phyloP scores from a whole-genome alignment of 176 grass and related monocot genomes.

The Microstegium vimineum region DNA sequence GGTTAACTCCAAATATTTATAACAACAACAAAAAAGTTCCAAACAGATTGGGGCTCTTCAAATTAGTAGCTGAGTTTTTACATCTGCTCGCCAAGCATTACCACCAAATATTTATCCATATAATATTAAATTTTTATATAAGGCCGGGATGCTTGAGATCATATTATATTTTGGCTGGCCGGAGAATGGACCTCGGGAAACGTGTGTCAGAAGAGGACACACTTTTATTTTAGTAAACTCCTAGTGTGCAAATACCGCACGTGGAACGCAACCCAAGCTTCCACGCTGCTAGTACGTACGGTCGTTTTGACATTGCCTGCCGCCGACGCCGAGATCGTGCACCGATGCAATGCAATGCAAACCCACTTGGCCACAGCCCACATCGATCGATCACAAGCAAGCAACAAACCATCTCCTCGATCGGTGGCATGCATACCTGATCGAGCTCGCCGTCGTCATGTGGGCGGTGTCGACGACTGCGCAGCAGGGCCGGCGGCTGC shows the following conservation, averaged over 20 bases:
- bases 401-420: not conserved
- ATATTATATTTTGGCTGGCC: not conserved
- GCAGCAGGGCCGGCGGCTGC: not conserved
- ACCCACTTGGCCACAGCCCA: not conserved
- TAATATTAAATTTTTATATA: not conserved
- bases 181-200: not conserved
- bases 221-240: not conserved
- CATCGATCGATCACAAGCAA: not conserved
- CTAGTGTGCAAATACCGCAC: not conserved
- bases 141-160: not conserved
- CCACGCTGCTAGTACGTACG: not conserved
- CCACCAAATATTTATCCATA: too few relatives aligned
- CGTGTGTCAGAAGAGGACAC: not conserved
- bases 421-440: not conserved
- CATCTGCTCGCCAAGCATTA: too few relatives aligned
- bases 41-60: too few relatives aligned
- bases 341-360: not conserved
- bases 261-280: not conserved
- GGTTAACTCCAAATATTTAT: too few relatives aligned
- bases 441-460: not conserved
- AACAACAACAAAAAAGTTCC: too few relatives aligned
- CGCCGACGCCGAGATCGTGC: not conserved
- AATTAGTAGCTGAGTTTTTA: too few relatives aligned
- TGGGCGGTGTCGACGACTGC: not conserved
- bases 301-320: constrained; percentile 6